Base-by-base conservation (phyloP, 768 basidiomycete species). In the Tephrocybe sp. region DNA sequence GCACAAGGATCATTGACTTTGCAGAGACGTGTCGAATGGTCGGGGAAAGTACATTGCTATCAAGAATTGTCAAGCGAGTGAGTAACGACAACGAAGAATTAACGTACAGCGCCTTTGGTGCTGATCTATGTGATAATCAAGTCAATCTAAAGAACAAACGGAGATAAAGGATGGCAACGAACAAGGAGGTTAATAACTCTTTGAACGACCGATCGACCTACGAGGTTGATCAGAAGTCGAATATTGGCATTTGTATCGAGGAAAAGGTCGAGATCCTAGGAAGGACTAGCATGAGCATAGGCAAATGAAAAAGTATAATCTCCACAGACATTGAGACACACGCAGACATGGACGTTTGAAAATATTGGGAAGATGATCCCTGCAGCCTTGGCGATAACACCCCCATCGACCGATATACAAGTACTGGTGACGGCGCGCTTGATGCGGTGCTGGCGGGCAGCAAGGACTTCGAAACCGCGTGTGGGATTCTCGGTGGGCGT, bases 11-110 rank as follows among this genome's bases (percentile, higher is more conserved):
- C 47, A 8, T 45, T 39, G 21, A 20, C 33, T 3, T 23, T 37
- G 20, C 59, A 58, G 23, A 50, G 23, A 6, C 45, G 43, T n/a
- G 32, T 23, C 0, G 52, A 41, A 21, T 59, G 33, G 14, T 23
- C 15, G 9, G 53, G 52, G 28, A 56, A 48, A 17, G 24, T 51
- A 46, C 55, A 59, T 18, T 38, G 21, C 41, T 50, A 15, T 37
- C 25, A 44, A 18, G 23, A 17, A 25, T 15, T 4, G 25, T 36
- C 15, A 15, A 4, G 15, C 7, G 34, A 4, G 15, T 36, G 11
- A 12, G 15, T 14, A 36, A 10, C 7, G 9, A n/a, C 8, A 36
- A 14, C 15, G 15, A 14, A 36, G 15, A 36, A 36, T 7, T 7
- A 14, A 4, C 34, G 15, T 36, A 36, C 34, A 36, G 34, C 15